Conservation (phyloP, 768 basidiomycete genomes). For the Tylopilus intermedius region DNA sequence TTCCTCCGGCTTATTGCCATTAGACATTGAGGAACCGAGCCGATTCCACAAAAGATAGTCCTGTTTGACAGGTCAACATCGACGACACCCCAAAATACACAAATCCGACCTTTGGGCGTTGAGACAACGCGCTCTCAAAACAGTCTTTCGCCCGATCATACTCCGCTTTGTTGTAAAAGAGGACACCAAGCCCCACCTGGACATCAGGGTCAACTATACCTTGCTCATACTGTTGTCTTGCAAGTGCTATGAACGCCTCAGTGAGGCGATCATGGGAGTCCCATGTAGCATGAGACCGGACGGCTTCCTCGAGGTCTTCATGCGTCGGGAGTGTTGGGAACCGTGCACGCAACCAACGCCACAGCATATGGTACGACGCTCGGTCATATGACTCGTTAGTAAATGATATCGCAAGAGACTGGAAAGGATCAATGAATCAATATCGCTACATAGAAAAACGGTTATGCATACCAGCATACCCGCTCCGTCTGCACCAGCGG, state of each 20-base stretch:
- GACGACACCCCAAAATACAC: not conserved
- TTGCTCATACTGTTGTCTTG: conserved; percentile 73
- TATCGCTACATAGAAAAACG: not conserved
- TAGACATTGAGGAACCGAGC: conserved; percentile 89
- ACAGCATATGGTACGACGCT: conserved; percentile 78
- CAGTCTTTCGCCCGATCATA: conserved; percentile 92
- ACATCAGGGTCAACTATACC: conserved; percentile 81
- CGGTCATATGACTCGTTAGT: conserved; percentile 91
- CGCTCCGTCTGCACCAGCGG: conserved; percentile 54
- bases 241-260: conserved; percentile 76
- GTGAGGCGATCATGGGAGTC: conserved; percentile 75
- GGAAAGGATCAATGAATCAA: conserved; percentile 8
- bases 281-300: conserved; percentile 65
- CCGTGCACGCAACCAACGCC: conserved; percentile 75
- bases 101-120: conserved; percentile 59
- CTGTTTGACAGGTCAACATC: conserved; percentile 29
- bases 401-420: conserved; percentile 95
- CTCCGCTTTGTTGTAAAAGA: conserved; percentile 85
- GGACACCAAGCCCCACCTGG: conserved; percentile 86
- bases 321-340: conserved; percentile 55
- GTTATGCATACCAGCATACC: conserved; percentile 65
- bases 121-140: conserved; percentile 81
- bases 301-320: conserved; percentile 51
- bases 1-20: conserved; percentile 91
- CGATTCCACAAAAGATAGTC: conserved; percentile 97